Evolutionary conservation across 1,139 yeast genomes (phyloP), one percentile per base, ranked within the genome.

Genomic region (Taiozyma onychis): DNA sequence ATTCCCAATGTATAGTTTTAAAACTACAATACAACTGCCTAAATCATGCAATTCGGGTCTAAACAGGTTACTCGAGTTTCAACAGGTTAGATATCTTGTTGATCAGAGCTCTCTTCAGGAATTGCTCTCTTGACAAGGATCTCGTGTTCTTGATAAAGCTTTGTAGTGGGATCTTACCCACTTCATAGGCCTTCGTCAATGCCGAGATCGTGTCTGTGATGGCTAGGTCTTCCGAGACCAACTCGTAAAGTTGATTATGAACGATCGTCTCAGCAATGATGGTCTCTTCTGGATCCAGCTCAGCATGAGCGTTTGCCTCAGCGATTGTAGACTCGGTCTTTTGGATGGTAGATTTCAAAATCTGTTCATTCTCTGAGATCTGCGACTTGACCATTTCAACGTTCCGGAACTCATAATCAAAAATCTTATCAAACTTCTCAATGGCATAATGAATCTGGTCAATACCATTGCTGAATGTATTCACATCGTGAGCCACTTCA

Each of bases 71-170:
- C 43, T 43, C 39, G 1, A 58, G 39, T 11, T 51, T 52, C 6
- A 67, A 54, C 22, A 58, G 48, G 10, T 49, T 47, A 37, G 54
- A 45, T 27, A 76, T 69, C 59, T 76, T 76, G 41, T 64, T 61
- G 11, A 73, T 67, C 52, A 74, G 66, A 14, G 73, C 68, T 53
- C 76, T 68, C 46, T 73, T 68, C 60, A 74, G 58, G 59, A 89
- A 90, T 62, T 87, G 86, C 43, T 88, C 91, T 53, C 97, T 73
- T 0, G 95, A 91, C 34, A 88, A 69, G 32, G 76, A 74, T 53
- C 97, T 68, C 0, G 82, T 77, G 27, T 79, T 74, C 63, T 75
- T 76, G 53, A 83, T 73, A 60, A 85, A 83, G 9, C 66, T 61
- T n/a, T 80, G 85, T 44, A 85, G 58, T 14, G 66, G 55, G 39